Percentiles rank a stretch among this genome's conserved stretches.
Evolutionary conservation across 2,329 filamentous ascomycete species (phyloP).

Genomic region (Ceratocystis diversiconidia): DNA sequence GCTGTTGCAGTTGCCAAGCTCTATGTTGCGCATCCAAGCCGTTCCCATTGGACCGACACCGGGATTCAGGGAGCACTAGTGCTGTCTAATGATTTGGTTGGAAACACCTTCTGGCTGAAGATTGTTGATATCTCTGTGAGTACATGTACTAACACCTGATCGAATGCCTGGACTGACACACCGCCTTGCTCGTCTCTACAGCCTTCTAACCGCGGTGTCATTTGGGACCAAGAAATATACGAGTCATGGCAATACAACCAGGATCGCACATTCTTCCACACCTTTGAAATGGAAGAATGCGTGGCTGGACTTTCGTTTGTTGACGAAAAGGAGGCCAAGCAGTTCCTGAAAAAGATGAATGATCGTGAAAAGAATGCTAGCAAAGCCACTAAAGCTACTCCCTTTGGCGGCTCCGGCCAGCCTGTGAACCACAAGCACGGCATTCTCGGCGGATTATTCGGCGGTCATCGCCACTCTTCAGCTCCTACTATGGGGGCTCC

Average conservation of each 20-base stretch:
- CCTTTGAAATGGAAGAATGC: conserved; percentile 89
- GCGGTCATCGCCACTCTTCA: conserved; percentile 44
- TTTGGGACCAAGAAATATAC: conserved; percentile 97
- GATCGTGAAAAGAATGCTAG: conserved; percentile 91
- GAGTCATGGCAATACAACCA: conserved; percentile 92
- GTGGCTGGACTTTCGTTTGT: conserved; percentile 80
- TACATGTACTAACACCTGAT: conserved; percentile 19
- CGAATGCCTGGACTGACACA: conserved; percentile 9
- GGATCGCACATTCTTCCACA: conserved; percentile 93
- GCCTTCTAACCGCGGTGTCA: conserved; percentile 67
- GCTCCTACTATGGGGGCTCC: conserved; percentile 45
- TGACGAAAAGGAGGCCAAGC: conserved; percentile 94
- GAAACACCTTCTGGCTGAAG: conserved; percentile 95
- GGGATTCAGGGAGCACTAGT: conserved; percentile 85
- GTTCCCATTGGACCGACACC: conserved; percentile 80
- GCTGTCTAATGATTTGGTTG: conserved; percentile 83
- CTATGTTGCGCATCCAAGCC: conserved; percentile 82
- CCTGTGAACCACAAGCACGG: conserved; percentile 27
- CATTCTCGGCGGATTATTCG: conserved; percentile 47
- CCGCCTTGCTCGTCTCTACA: conserved; percentile 25
- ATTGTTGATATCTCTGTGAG: conserved; percentile 88
- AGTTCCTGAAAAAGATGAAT: conserved; percentile 94
- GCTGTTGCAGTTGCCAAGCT: conserved; percentile 86
- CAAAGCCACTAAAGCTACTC: conserved; percentile 67
- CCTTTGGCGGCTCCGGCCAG: conserved; percentile 46